Evolutionary conservation across 306 rosid species (phyloP).

Genomic region (Leucaena leucocephala): DNA sequence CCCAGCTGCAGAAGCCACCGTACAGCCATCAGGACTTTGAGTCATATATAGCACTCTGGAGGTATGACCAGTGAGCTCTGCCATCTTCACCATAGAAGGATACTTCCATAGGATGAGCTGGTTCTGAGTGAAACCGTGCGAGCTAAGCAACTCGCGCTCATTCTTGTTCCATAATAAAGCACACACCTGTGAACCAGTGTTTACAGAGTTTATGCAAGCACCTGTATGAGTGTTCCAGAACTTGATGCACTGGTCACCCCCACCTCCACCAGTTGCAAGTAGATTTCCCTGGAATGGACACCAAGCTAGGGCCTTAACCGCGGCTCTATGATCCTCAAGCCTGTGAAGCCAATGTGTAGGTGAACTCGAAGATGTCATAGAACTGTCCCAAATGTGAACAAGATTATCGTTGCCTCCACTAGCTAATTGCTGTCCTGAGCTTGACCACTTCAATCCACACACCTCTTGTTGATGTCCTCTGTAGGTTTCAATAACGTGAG

Average conservation of each 20-base stretch:
- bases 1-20: constrained; percentile 49
- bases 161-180: constrained; percentile 69
- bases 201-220: constrained; percentile 60
- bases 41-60: constrained; percentile 71
- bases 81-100: constrained; percentile 71
- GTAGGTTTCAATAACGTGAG: constrained; percentile 59
- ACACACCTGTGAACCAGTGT: constrained; percentile 71
- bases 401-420: constrained; percentile 77
- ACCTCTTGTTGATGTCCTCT: constrained; percentile 66
- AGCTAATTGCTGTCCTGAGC: constrained; percentile 60
- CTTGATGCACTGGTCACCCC: constrained; percentile 57
- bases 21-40: constrained; percentile 44
- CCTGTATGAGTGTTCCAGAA: constrained; percentile 76
- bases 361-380: constrained; percentile 55
- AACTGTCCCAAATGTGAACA: constrained; percentile 59
- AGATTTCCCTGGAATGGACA: constrained; percentile 70
- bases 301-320: constrained; percentile 71
- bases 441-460: constrained; percentile 69
- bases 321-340: constrained; percentile 61
- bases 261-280: constrained; percentile 63
- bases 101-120: constrained; percentile 71
- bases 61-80: constrained; percentile 68
- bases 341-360: constrained; percentile 67
- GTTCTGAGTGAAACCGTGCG: constrained; percentile 67
- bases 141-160: constrained; percentile 74